Evolutionary conservation across 352 stramenopile species (phyloP).

Genomic region (Peronospora farinosa): DNA sequence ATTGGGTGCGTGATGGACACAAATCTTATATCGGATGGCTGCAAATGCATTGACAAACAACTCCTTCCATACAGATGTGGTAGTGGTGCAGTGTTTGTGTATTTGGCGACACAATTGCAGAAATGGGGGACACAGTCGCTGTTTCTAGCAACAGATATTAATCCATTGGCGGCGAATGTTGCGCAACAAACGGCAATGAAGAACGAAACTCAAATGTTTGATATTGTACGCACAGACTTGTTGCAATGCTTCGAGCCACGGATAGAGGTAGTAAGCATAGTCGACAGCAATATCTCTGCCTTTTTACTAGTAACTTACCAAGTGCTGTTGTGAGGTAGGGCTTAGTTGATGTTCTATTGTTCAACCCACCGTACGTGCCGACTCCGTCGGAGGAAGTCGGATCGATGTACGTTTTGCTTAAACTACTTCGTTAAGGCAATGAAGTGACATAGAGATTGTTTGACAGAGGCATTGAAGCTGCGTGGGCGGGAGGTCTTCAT

Average conservation of each 20-base stretch:
- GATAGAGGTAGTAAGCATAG: conserved; percentile 33
- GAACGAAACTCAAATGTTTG: conserved; percentile 72
- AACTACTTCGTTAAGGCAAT: background rate
- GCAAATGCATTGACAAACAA: background rate
- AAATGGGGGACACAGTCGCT: conserved; percentile 41
- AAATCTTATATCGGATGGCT: conserved; percentile 1
- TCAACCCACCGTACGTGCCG: conserved; percentile 98
- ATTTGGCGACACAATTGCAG: conserved; percentile 75
- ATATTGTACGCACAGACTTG: conserved; percentile 86
- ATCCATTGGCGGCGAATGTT: conserved; percentile 80
- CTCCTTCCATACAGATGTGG: conserved; percentile 33
- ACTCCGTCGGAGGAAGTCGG: conserved; percentile 94
- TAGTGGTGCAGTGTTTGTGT: conserved; percentile 61
- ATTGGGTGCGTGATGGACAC: conserved; percentile 50
- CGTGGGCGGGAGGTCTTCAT: conserved; percentile 92
- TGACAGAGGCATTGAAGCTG: conserved; percentile 89
- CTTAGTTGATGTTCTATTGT: conserved; percentile 92
- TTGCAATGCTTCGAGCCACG: conserved; percentile 49
- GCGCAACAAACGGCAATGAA: conserved; percentile 74
- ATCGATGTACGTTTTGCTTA: conserved; percentile 52
- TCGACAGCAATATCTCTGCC: background rate
- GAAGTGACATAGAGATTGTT: background rate
- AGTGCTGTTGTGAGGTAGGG: conserved; percentile 12
- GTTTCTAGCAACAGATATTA: conserved; percentile 90
- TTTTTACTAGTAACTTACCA: background rate